A percentile compares a stretch with the other conserved stretches of the same genome.
Conservation (phyloP, 2,329 filamentous ascomycete species). For the Albifimbria verrucaria region DNA sequence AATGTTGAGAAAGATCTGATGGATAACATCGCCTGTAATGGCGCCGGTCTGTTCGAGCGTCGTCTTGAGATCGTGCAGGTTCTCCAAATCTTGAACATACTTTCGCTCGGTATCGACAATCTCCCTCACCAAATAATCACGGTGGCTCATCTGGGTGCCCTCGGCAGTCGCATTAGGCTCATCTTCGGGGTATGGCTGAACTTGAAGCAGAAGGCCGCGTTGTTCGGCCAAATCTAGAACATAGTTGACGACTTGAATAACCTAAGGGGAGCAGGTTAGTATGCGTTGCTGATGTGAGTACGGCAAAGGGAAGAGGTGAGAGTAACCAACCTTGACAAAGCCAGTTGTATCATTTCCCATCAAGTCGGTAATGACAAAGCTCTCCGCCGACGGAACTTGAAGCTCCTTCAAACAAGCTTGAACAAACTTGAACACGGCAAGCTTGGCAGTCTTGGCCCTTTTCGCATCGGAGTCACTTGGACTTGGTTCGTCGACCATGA, state of each 20-base stretch:
- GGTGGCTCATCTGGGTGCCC: constrained; percentile 66
- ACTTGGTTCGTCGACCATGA: constrained; percentile 63
- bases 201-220: constrained; percentile 67
- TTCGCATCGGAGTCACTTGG: constrained; percentile 63
- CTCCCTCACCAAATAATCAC: constrained; percentile 88
- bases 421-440: constrained; percentile 88
- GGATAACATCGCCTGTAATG: constrained; percentile 83
- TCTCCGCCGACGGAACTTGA: constrained; percentile 73
- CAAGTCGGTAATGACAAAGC: constrained; percentile 88
- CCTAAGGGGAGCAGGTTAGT: constrained; percentile 34
- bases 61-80: constrained; percentile 88
- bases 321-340: constrained; percentile 76
- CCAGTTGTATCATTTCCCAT: constrained; percentile 94
- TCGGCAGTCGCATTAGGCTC: constrained; percentile 42
- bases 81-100: constrained; percentile 95
- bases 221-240: constrained; percentile 84
- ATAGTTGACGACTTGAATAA: constrained; percentile 86
- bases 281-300: neutral
- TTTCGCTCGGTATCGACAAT: constrained; percentile 93
- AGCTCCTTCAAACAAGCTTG: constrained; percentile 84
- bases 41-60: constrained; percentile 82
- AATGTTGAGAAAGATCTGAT: constrained; percentile 95
- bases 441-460: constrained; percentile 69
- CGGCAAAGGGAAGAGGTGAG: neutral
- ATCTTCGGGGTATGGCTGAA: constrained; percentile 55